phyloP scores from a whole-genome alignment of 2,329 filamentous ascomycete species.

The Fusarium sp. region DNA sequence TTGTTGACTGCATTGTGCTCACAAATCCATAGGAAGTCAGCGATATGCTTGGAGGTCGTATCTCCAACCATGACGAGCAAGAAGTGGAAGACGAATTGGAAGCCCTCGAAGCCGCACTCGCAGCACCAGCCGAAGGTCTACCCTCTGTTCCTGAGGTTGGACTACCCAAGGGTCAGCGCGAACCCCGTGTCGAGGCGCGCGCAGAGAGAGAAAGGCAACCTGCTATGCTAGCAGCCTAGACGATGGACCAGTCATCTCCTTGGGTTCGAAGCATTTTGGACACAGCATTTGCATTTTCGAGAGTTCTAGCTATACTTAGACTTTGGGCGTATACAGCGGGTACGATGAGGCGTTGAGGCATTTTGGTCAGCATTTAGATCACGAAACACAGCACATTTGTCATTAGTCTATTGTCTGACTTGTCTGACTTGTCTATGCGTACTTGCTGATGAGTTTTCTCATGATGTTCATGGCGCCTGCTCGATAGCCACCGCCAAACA shows the following conservation, averaged over 20 bases:
- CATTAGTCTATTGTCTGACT: constrained; percentile 18
- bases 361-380: constrained; percentile 31
- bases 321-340: constrained; percentile 44
- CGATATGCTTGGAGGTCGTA: constrained; percentile 87
- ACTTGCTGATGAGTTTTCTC: constrained; percentile 79
- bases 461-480: constrained; percentile 84
- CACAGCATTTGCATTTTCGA: constrained; percentile 35
- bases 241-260: constrained; percentile 4
- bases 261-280: constrained; percentile 16
- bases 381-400: constrained; percentile 23
- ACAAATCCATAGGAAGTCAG: constrained; percentile 79
- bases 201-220: constrained; percentile 51
- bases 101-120: constrained; percentile 72
- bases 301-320: constrained; percentile 37
- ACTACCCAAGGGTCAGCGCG: constrained; percentile 49
- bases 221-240: constrained; percentile 56
- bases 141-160: constrained; percentile 53
- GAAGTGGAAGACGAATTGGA: constrained; percentile 97
- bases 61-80: constrained; percentile 96
- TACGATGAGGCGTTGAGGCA: constrained; percentile 47
- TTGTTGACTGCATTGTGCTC: constrained; percentile 5
- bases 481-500: constrained; percentile 86
- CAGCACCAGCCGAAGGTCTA: constrained; percentile 44
- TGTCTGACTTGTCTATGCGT: constrained; percentile 60
- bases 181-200: constrained; percentile 35